Evolutionary conservation across 139 green algal genomes (phyloP).

Genomic region (Micractinium conductrix): DNA sequence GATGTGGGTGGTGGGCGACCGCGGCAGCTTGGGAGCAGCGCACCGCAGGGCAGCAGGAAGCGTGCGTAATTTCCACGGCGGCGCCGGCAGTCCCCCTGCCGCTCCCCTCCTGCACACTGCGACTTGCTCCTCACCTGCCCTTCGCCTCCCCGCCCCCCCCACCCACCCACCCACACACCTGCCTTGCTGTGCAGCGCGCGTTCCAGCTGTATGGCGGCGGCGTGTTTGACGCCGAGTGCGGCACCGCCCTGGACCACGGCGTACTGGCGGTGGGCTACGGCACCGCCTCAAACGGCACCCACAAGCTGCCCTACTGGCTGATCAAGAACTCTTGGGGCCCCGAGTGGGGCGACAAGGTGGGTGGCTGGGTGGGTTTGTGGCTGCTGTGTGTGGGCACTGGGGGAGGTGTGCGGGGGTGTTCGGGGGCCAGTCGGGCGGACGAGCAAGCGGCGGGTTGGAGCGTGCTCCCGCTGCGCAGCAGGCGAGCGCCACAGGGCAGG

Average conservation of each 20-base stretch:
- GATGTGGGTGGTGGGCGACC: background rate
- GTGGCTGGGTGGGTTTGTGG: background rate
- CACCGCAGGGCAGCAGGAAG: too few relatives aligned
- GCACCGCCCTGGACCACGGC: conserved; percentile 92
- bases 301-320: conserved; percentile 83
- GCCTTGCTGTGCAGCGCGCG: conserved; percentile 34
- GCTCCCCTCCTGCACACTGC: too few relatives aligned
- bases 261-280: conserved; percentile 96
- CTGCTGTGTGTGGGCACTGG: background rate
- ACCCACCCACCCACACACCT: too few relatives aligned
- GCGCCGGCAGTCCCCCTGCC: too few relatives aligned
- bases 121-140: background rate
- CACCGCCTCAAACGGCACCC: conserved; percentile 41
- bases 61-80: too few relatives aligned
- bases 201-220: conserved; percentile 95
- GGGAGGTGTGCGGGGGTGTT: too few relatives aligned
- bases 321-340: conserved; percentile 98
- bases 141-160: background rate
- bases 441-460: too few relatives aligned
- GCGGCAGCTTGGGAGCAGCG: too few relatives aligned
- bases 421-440: too few relatives aligned
- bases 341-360: conserved; percentile 82
- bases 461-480: too few relatives aligned
- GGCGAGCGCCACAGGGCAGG: too few relatives aligned
- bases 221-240: conserved; percentile 85